phyloP scores from a whole-genome alignment of 1,139 yeast species.

The Pichia sp. region DNA sequence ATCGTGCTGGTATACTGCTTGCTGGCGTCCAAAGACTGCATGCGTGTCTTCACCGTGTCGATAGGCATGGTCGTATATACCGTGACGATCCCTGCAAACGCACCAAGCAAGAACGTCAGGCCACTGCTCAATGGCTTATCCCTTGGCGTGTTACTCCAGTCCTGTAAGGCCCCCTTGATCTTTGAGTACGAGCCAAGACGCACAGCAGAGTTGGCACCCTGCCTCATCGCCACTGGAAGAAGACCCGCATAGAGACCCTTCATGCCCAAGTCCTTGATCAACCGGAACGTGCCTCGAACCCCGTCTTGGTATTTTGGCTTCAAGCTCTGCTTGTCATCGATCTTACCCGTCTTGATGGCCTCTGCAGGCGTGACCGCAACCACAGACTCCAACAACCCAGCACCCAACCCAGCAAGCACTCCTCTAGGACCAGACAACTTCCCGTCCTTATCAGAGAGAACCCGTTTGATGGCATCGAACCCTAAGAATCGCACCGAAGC shows the following conservation, averaged over 20 bases:
- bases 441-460: constrained; percentile 79
- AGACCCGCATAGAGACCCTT: constrained; percentile 84
- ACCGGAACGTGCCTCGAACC: constrained; percentile 54
- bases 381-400: constrained; percentile 87
- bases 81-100: constrained; percentile 88
- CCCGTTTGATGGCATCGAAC: constrained; percentile 76
- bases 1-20: constrained; percentile 67
- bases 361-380: constrained; percentile 96
- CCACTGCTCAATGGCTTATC: constrained; percentile 73
- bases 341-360: constrained; percentile 91
- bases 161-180: constrained; percentile 77
- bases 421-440: constrained; percentile 86
- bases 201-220: constrained; percentile 93
- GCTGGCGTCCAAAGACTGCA: constrained; percentile 88
- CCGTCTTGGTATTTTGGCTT: constrained; percentile 67
- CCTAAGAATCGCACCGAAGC: constrained; percentile 93
- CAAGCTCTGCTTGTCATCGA: constrained; percentile 79
- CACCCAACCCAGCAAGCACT: constrained; percentile 92
- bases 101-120: constrained; percentile 84
- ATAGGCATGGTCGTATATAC: constrained; percentile 97
- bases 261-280: constrained; percentile 74
- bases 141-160: constrained; percentile 58
- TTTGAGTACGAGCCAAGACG: constrained; percentile 90
- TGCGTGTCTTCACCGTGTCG: constrained; percentile 94
- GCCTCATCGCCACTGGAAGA: constrained; percentile 89